These are phyloP conservation scores for Pseudocercospora vitis DNA, from an alignment of 2,329 filamentous ascomycete species.

Conservation along the genomic window DNA sequence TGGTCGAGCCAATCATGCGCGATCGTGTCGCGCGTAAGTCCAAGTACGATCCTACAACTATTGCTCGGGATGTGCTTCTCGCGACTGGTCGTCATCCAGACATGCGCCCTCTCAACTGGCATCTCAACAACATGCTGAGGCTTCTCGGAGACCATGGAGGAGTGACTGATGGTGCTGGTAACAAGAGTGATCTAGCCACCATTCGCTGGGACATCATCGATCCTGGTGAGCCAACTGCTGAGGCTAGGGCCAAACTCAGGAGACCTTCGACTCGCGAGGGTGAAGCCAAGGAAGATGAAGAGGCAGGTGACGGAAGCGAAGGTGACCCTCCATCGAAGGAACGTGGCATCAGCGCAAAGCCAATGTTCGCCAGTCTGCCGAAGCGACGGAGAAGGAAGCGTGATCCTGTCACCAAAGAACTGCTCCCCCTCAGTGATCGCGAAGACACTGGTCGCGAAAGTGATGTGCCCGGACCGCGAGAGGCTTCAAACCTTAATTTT, in stretches of 20 bases:
- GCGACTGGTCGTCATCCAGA: constrained; percentile 62
- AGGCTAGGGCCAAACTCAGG: constrained; percentile 21
- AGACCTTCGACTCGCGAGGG: constrained; percentile 14
- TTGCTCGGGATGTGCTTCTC: constrained; percentile 64
- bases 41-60: constrained; percentile 60
- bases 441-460: neutral
- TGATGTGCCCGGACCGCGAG: neutral
- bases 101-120: constrained; percentile 59
- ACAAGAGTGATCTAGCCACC: constrained; percentile 53
- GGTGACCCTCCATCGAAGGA: constrained; percentile 20
- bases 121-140: constrained; percentile 49
- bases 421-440: constrained; percentile 3
- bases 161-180: constrained; percentile 40
- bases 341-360: neutral
- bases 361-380: neutral
- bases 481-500: constrained; percentile 5
- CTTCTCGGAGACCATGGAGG: constrained; percentile 41
- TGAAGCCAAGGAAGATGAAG: constrained; percentile 12
- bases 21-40: constrained; percentile 51
- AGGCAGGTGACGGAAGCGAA: constrained; percentile 17
- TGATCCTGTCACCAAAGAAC: constrained; percentile 2
- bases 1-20: constrained; percentile 49
- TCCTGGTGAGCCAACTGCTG: constrained; percentile 49
- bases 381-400: constrained; percentile 9
- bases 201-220: constrained; percentile 64